Conservation (phyloP, 768 basidiomycete genomes). For the Phanerochaete carnosa region DNA sequence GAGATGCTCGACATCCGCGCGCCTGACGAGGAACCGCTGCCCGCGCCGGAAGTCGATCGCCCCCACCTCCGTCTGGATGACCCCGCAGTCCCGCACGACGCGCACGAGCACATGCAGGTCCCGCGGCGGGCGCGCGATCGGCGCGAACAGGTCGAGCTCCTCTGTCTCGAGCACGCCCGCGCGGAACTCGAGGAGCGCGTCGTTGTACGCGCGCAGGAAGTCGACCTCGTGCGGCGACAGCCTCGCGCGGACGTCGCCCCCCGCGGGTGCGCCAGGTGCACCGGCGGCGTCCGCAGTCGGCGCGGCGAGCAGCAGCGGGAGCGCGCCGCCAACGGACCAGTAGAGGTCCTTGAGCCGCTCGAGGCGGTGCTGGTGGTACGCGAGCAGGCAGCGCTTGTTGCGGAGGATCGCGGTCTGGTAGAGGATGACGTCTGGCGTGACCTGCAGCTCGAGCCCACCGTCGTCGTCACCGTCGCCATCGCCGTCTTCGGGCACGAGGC, state of each 20-base stretch:
- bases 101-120: slow-evolving; percentile 86
- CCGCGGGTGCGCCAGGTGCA: background rate
- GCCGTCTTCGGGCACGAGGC: slow-evolving; percentile 23
- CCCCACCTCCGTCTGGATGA: slow-evolving; percentile 89
- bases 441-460: slow-evolving; percentile 36
- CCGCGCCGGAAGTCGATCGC: slow-evolving; percentile 89
- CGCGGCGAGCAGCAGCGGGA: slow-evolving; percentile 71
- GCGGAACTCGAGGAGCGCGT: slow-evolving; percentile 79
- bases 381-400: slow-evolving; percentile 94
- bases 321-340: slow-evolving; percentile 84
- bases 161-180: slow-evolving; percentile 57
- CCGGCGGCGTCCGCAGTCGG: background rate
- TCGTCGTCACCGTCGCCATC: slow-evolving; percentile 39
- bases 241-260: slow-evolving; percentile 58
- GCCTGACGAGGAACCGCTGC: slow-evolving; percentile 82
- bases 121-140: slow-evolving; percentile 79
- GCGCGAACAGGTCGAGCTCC: slow-evolving; percentile 83
- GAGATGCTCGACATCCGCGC: slow-evolving; percentile 90
- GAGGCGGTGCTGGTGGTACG: slow-evolving; percentile 86
- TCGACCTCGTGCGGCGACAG: slow-evolving; percentile 82
- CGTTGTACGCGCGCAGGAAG: slow-evolving; percentile 79
- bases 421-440: slow-evolving; percentile 64
- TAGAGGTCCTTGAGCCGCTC: slow-evolving; percentile 84
- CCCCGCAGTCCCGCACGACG: slow-evolving; percentile 86
- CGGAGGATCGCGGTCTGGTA: slow-evolving; percentile 86